Percentiles rank a stretch among this genome's conserved stretches.
These are phyloP conservation scores for Colletotrichum orbiculare DNA, from an alignment of 2,329 filamentous ascomycete species.

Conservation along the genomic window DNA sequence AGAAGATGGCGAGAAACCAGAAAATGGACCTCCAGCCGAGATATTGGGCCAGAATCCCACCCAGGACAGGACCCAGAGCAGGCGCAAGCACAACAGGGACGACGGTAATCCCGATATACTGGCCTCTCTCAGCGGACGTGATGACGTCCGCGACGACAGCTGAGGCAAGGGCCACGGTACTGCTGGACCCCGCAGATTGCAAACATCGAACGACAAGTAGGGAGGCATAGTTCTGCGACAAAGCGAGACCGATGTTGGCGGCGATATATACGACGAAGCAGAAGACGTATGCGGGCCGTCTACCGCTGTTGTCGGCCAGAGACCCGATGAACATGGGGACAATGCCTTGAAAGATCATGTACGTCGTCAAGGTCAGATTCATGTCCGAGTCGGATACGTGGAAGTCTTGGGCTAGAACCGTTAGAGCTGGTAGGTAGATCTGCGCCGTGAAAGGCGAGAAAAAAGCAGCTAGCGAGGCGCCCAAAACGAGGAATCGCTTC, in stretches of 20 bases:
- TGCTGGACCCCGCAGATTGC: conserved; percentile 65
- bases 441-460: conserved; percentile 60
- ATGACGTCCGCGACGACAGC: conserved; percentile 73
- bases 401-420: conserved; percentile 59
- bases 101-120: conserved; percentile 53
- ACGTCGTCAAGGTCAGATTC: conserved; percentile 65
- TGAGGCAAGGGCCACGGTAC: conserved; percentile 69
- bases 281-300: conserved; percentile 50
- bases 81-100: conserved; percentile 57
- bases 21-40: conserved; percentile 58
- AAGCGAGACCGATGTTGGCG: conserved; percentile 59
- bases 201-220: conserved; percentile 71
- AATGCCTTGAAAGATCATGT: conserved; percentile 71
- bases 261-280: conserved; percentile 48
- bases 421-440: conserved; percentile 66
- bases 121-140: conserved; percentile 59
- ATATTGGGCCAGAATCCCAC: conserved; percentile 49
- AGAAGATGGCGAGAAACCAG: conserved; percentile 47
- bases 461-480: conserved; percentile 51
- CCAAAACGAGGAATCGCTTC: conserved; percentile 55
- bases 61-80: conserved; percentile 55
- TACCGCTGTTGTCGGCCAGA: conserved; percentile 55
- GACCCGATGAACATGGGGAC: conserved; percentile 63
- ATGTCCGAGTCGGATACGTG: conserved; percentile 54
- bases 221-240: conserved; percentile 59